Evolutionary conservation across 768 basidiomycete species (phyloP).

Genomic region (Rickenella mellea): DNA sequence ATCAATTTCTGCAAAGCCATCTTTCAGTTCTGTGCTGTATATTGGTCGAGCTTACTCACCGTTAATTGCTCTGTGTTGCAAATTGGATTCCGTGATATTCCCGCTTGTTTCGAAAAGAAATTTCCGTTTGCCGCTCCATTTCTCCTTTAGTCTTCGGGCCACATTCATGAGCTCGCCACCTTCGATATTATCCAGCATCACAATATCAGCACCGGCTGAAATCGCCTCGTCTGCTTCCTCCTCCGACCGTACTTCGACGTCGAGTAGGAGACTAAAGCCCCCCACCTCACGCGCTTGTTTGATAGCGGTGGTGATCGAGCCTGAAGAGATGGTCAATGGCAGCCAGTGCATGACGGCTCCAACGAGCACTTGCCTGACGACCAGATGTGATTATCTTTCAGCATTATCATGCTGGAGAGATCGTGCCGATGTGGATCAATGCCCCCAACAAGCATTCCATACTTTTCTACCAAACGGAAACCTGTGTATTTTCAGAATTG

Average conservation of each 20-base stretch:
- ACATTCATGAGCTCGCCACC: constrained; percentile 60
- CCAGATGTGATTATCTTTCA: constrained; percentile 99
- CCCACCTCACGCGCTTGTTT: constrained; percentile 79
- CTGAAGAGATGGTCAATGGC: constrained; percentile 23
- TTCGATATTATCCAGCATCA: constrained; percentile 94
- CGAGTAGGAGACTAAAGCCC: constrained; percentile 85
- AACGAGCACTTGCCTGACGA: constrained; percentile 59
- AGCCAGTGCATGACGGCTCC: not conserved
- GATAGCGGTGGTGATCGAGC: constrained; percentile 87
- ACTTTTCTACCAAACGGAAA: constrained; percentile 95
- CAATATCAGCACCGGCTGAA: constrained; percentile 85
- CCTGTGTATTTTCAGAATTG: constrained; percentile 30
- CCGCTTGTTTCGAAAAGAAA: constrained; percentile 93
- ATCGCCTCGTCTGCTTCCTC: constrained; percentile 96
- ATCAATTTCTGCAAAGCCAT: constrained; percentile 63
- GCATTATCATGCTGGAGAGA: constrained; percentile 99
- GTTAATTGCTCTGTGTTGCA: constrained; percentile 71
- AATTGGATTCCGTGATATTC: constrained; percentile 83
- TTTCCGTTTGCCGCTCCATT: constrained; percentile 72
- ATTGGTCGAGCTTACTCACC: constrained; percentile 38
- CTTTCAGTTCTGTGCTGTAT: not conserved
- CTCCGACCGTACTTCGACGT: constrained; percentile 87
- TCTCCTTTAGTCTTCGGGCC: constrained; percentile 63
- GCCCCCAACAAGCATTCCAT: constrained; percentile 96
- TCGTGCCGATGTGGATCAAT: constrained; percentile 94